These are phyloP conservation scores for Fomitopsis pulvina DNA, from an alignment of 768 basidiomycete genomes.

Conservation along the genomic window DNA sequence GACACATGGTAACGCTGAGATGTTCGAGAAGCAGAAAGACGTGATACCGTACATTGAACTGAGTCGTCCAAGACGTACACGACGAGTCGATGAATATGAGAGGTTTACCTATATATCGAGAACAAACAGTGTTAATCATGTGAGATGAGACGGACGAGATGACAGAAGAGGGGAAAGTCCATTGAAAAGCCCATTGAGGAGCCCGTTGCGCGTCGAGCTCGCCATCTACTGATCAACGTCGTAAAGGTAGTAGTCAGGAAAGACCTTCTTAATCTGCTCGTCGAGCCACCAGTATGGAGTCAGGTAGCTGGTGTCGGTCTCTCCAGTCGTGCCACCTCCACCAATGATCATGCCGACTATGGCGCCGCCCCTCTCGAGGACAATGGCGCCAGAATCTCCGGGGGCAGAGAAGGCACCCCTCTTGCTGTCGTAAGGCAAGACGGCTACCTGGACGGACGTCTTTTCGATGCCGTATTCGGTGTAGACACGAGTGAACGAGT, in stretches of 20 bases:
- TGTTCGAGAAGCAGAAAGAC: no score
- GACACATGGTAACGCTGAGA: no score
- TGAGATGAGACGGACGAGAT: no score
- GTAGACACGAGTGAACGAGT: constrained; percentile 18
- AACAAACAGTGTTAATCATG: not conserved
- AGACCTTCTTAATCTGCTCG: constrained; percentile 16
- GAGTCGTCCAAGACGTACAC: no score
- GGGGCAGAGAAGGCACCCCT: constrained; percentile 27
- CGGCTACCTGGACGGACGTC: constrained; percentile 13
- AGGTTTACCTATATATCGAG: no score
- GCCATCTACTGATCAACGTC: no score
- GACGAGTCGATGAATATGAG: no score
- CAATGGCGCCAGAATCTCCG: constrained; percentile 35
- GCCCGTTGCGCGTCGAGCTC: no score
- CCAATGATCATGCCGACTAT: constrained; percentile 22
- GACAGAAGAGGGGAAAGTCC: no score
- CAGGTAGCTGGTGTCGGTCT: constrained; percentile 16
- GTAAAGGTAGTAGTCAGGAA: constrained; percentile 1
- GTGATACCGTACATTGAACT: no score
- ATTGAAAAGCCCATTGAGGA: no score
- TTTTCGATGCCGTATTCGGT: not conserved
- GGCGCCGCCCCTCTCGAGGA: no score
- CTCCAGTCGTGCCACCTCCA: constrained; percentile 19
- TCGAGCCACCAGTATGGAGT: constrained; percentile 26
- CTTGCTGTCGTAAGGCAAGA: constrained; percentile 18